Percentiles rank a stretch among this genome's conserved stretches.
Evolutionary conservation across 2,329 filamentous ascomycete species (phyloP).

Genomic region (Clathrospora elynae): DNA sequence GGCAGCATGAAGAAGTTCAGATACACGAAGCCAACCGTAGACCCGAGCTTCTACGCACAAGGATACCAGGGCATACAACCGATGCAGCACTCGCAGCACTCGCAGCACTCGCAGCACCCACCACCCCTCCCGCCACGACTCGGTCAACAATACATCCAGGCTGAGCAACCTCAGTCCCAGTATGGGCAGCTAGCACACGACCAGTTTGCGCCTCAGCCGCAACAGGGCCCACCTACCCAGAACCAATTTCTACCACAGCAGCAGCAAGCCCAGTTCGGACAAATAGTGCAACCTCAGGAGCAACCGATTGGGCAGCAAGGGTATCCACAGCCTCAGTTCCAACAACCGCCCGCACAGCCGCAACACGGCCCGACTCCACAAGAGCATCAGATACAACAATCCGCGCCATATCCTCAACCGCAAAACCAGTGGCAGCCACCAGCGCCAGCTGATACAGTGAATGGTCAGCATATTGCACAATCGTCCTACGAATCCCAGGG

Average conservation of each 20-base stretch:
- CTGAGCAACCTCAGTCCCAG: slow-evolving; percentile 17
- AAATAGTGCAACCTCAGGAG: slow-evolving; percentile 16
- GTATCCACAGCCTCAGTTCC: slow-evolving; percentile 19
- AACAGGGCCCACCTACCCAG: slow-evolving; percentile 6
- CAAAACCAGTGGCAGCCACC: slow-evolving; percentile 31
- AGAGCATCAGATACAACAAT: slow-evolving; percentile 12
- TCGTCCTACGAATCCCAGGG: slow-evolving; percentile 9
- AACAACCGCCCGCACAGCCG: slow-evolving; percentile 18
- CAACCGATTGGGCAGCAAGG: slow-evolving; percentile 17
- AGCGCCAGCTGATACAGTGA: slow-evolving; percentile 17
- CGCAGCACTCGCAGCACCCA: slow-evolving; percentile 16
- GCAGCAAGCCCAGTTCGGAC: slow-evolving; percentile 22
- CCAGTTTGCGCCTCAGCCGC: slow-evolving; percentile 18
- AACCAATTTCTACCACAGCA: slow-evolving; percentile 10
- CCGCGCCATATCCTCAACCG: slow-evolving; percentile 18
- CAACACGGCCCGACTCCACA: slow-evolving; percentile 14
- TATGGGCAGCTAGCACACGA: slow-evolving; percentile 7
- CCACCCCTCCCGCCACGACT: slow-evolving; percentile 12
- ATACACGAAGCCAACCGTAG: slow-evolving; percentile 38
- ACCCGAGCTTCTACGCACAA: slow-evolving; percentile 34
- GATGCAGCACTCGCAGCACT: slow-evolving; percentile 9
- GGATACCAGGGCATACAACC: slow-evolving; percentile 31
- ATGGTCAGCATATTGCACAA: slow-evolving; percentile 18
- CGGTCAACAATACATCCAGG: slow-evolving; percentile 12
- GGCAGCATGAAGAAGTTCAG: slow-evolving; percentile 39